phyloP scores from a whole-genome alignment of 2,329 filamentous ascomycete species.

The Pestalotiopsis sp. region DNA sequence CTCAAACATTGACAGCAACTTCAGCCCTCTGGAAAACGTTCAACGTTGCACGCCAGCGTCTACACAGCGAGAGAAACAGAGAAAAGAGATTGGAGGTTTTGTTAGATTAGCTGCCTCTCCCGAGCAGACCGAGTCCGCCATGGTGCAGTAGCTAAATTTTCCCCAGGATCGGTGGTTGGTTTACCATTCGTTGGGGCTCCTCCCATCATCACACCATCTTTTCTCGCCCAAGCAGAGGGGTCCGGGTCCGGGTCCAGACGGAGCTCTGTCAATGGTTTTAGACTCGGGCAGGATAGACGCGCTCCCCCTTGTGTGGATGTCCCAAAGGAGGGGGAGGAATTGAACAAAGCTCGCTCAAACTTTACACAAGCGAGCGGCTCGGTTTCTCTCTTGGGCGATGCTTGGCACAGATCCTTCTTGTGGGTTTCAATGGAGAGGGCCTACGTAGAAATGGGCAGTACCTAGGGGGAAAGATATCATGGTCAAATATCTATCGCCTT shows the following conservation, averaged over 20 bases:
- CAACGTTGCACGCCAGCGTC: background rate
- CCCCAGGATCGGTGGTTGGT: background rate
- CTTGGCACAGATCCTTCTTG: background rate
- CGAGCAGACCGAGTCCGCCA: background rate
- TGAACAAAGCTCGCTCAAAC: background rate
- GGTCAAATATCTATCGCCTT: background rate
- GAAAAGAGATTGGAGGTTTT: background rate
- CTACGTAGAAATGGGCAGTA: background rate
- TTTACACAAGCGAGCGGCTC: background rate
- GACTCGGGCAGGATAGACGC: background rate
- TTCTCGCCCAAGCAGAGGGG: background rate
- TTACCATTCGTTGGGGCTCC: background rate
- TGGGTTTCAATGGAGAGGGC: background rate
- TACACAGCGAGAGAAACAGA: background rate
- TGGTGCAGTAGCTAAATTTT: background rate
- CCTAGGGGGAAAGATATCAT: background rate
- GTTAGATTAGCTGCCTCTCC: background rate
- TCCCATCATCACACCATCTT: constrained; percentile 9
- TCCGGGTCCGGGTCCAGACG: background rate
- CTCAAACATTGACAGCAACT: background rate
- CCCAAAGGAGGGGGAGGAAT: background rate
- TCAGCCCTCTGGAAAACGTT: background rate
- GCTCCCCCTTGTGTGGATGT: background rate
- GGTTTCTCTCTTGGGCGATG: background rate
- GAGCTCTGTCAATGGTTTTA: background rate